Base-by-base conservation (phyloP, 2,329 filamentous ascomycete genomes). In the Didymosphaeria variabile region DNA sequence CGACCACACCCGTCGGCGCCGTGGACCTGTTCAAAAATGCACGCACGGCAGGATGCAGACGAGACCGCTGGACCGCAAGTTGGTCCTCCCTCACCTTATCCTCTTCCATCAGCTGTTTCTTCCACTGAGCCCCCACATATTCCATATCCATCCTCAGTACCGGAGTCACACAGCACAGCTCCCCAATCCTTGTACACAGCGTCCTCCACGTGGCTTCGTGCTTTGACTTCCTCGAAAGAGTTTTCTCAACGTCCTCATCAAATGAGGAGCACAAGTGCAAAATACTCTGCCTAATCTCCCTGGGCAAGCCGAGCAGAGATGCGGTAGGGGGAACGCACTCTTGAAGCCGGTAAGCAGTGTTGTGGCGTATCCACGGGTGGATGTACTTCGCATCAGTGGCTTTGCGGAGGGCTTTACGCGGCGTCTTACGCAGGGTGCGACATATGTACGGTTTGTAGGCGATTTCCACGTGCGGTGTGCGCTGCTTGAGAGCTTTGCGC, bases 281-380 rank as follows among this genome's bases (percentile, higher is more conserved):
- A 17, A 69, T 67, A 8, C 57, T 23, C 45, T 66, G 65, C 10
- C 62, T 54, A 9, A 70, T 23, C 29, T 70, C 68, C 2, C 23
- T 53, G 8, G 68, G 65, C 3, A 70, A 49, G n/a, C 63, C 61
- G 5, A 65, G 57, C 3, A 70, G 49, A 40, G 57, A 59, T 9
- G 65, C 62, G 29, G 19, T 12, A 1, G 60, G 58, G 51, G 61
- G 56, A 1, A 6, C 29, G 1, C 38, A 17, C 2, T 32, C 21
- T 21, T 47, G 29, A 21, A 29, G 19, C 10, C 40, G 17, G 10
- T 31, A 56, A 8, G 40, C 26, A 12, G 57, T 53, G 49, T 61
- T 55, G 44, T 63, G 36, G 23, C 23, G 46, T 6, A 61, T 44
- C 63, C 63, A 62, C 2, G 65, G 63, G 31, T 36, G 49, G 7